A percentile compares a stretch with the other conserved stretches of the same genome.
Evolutionary conservation across 305 asterid species (phyloP).

Genomic region (Petunia hybrid): DNA sequence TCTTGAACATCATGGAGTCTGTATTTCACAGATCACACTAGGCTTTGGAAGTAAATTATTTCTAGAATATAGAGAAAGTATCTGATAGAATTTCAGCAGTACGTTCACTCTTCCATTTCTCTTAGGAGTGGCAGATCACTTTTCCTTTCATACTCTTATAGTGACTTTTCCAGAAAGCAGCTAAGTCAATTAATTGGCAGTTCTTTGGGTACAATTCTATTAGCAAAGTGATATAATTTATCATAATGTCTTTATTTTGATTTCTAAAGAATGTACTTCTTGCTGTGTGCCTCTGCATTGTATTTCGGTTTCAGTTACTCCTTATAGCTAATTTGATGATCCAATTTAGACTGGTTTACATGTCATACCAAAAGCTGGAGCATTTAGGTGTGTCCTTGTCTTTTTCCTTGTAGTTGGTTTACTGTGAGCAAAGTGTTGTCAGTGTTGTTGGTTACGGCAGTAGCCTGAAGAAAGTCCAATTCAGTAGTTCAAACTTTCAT

Average conservation of each 20-base stretch:
- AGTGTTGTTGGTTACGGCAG: constrained; percentile 1
- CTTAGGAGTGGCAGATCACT: constrained; percentile 7
- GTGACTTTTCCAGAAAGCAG: not conserved
- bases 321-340: constrained; percentile 11
- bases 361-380: not conserved
- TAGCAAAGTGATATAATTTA: not conserved
- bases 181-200: not conserved
- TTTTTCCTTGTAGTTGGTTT: not conserved
- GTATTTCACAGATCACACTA: constrained; percentile 2
- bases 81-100: not conserved
- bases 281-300: not conserved
- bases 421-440: not conserved
- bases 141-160: not conserved
- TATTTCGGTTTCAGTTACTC: not conserved
- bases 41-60: not conserved
- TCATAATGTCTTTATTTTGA: not conserved
- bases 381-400: not conserved
- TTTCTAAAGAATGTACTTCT: not conserved
- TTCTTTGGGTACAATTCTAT: not conserved
- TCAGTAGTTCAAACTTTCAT: not conserved
- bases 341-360: not conserved
- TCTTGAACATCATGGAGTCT: not conserved
- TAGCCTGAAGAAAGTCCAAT: constrained; percentile 1
- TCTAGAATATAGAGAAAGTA: not conserved
- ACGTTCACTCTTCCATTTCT: constrained; percentile 13